Conservation (phyloP, 371 early-diverging fungal genomes). For the Mucor saturninus region DNA sequence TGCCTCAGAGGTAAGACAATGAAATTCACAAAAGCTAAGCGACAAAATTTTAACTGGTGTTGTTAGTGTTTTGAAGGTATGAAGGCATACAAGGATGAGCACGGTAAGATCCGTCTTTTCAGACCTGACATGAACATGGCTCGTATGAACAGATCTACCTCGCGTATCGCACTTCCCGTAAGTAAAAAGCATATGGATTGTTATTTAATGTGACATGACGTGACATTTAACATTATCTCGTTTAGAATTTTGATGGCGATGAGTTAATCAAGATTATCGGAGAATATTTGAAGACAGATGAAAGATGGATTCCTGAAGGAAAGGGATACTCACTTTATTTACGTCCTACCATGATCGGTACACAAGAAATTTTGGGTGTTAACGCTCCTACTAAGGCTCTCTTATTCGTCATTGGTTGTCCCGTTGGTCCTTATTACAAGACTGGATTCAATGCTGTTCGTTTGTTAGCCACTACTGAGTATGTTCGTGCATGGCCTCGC, state of each 20-base stretch:
- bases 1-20: slow-evolving; percentile 66
- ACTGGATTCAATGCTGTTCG: slow-evolving; percentile 91
- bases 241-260: slow-evolving; percentile 75
- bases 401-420: slow-evolving; percentile 90
- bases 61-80: slow-evolving; percentile 93
- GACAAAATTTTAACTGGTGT: slow-evolving; percentile 48
- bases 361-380: slow-evolving; percentile 82
- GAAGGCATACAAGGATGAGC: slow-evolving; percentile 88
- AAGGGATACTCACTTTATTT: slow-evolving; percentile 94
- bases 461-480: slow-evolving; percentile 82
- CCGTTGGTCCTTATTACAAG: slow-evolving; percentile 97
- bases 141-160: slow-evolving; percentile 75
- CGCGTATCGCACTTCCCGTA: slow-evolving; percentile 83
- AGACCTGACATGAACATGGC: slow-evolving; percentile 93
- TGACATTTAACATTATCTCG: too few species aligned
- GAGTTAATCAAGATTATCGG: slow-evolving; percentile 86
- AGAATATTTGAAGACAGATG: slow-evolving; percentile 82
- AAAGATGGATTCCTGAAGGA: slow-evolving; percentile 88
- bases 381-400: slow-evolving; percentile 76
- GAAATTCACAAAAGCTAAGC: neutral
- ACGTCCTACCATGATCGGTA: slow-evolving; percentile 95
- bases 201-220: too few species aligned
- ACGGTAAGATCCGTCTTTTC: slow-evolving; percentile 85
- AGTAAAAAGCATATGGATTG: slow-evolving; percentile 16
- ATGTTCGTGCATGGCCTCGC: slow-evolving; percentile 96